Percentiles rank a stretch among this genome's conserved stretches.
phyloP scores from a whole-genome alignment of 148 eudicot species.

The Limonium bicolor region DNA sequence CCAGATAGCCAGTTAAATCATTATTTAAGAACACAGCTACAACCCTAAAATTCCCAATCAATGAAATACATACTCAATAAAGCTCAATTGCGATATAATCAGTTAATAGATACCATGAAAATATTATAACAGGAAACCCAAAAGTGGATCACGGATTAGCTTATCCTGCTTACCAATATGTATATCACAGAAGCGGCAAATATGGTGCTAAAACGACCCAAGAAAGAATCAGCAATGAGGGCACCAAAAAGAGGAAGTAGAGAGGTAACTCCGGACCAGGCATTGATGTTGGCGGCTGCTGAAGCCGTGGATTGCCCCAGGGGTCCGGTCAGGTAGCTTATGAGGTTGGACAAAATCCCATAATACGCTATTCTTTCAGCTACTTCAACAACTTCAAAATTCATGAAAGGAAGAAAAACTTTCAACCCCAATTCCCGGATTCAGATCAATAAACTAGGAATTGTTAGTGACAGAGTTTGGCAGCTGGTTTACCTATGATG shows the following conservation, averaged over 20 bases:
- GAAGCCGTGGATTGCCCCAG: conserved; percentile 46
- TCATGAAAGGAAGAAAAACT: neutral
- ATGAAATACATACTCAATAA: too few species aligned
- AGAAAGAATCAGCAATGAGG: conserved; percentile 41
- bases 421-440: neutral
- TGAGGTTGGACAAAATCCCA: conserved; percentile 38
- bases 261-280: conserved; percentile 34
- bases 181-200: conserved; percentile 31
- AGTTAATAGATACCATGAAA: too few species aligned
- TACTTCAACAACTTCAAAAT: conserved; percentile 31
- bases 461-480: neutral
- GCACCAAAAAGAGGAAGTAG: conserved; percentile 55
- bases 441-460: neutral
- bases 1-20: too few species aligned
- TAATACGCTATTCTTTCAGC: conserved; percentile 56
- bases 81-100: too few species aligned
- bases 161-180: conserved; percentile 42
- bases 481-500: conserved; percentile 24
- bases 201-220: conserved; percentile 46
- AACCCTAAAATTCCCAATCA: too few species aligned
- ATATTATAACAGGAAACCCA: too few species aligned
- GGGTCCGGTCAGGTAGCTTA: conserved; percentile 44
- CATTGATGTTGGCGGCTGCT: conserved; percentile 46
- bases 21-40: too few species aligned
- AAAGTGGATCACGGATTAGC: too few species aligned